These are phyloP conservation scores for Tetradesmus lagerheimii DNA, from an alignment of 139 green algal genomes.

Conservation along the genomic window DNA sequence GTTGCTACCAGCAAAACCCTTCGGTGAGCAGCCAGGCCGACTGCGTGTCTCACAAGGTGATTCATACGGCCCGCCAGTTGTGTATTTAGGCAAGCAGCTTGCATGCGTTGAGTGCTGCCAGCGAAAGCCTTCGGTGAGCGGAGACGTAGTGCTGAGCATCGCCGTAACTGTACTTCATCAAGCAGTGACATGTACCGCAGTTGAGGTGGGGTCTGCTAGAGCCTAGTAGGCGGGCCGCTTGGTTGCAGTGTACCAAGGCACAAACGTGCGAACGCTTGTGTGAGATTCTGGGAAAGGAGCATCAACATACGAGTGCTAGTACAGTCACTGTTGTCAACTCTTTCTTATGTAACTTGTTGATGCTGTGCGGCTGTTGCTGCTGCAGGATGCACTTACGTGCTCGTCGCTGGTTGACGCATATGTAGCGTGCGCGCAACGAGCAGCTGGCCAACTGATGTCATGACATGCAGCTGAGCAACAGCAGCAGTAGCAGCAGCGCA, in stretches of 20 bases:
- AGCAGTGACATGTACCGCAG: not conserved
- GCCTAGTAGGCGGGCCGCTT: no score
- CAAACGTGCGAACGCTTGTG: no score
- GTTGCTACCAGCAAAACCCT: not conserved
- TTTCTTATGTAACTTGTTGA: not conserved
- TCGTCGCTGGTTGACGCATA: conserved; percentile 16
- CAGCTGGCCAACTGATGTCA: conserved; percentile 24
- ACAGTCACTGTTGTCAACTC: no score
- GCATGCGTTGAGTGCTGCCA: no score
- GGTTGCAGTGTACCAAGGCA: no score
- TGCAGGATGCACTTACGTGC: conserved; percentile 19
- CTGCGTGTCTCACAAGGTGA: not conserved
- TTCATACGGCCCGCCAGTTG: no score
- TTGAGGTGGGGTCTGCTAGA: no score
- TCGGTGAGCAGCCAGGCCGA: not conserved
- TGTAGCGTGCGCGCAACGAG: conserved; percentile 1
- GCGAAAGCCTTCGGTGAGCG: not conserved
- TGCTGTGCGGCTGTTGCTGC: not conserved
- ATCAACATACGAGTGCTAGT: no score
- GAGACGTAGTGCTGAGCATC: no score
- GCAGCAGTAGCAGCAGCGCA: not conserved
- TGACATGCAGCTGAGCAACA: not conserved
- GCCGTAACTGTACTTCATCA: no score
- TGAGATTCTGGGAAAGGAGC: no score
- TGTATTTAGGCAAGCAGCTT: no score